These are phyloP conservation scores for Backusella sp. DNA, from an alignment of 192 early-diverging fungal species.

Conservation along the genomic window DNA sequence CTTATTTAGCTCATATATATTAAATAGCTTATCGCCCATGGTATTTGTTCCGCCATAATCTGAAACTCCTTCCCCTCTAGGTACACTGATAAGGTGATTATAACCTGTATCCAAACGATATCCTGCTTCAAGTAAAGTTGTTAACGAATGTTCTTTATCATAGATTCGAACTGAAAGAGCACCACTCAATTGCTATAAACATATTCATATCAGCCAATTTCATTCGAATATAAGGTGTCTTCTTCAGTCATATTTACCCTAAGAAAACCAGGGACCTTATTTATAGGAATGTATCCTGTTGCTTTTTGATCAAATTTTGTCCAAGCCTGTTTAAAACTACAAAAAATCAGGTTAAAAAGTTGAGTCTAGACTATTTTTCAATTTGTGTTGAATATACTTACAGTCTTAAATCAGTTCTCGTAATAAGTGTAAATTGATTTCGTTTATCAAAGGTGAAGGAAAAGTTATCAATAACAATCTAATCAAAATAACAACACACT, in stretches of 20 bases:
- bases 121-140: constrained; percentile 13
- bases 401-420: constrained; percentile 17
- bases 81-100: constrained; percentile 9
- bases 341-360: background rate
- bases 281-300: constrained; percentile 21
- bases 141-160: constrained; percentile 1
- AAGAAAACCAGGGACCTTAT: constrained; percentile 22
- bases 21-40: background rate
- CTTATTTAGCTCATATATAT: constrained; percentile 16
- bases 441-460: constrained; percentile 30
- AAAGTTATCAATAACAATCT: constrained; percentile 35
- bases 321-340: constrained; percentile 29
- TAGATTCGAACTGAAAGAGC: constrained; percentile 21
- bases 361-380: background rate
- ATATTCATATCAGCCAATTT: background rate
- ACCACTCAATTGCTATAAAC: constrained; percentile 21
- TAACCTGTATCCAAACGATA: constrained; percentile 9
- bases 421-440: constrained; percentile 20
- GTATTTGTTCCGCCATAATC: background rate
- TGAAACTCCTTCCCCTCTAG: background rate
- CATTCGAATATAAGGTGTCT: background rate
- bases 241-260: constrained; percentile 4
- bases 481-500: background rate
- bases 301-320: constrained; percentile 18
- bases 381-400: background rate